Evolutionary conservation across 2,329 filamentous ascomycete genomes (phyloP).

Genomic region (Microdochium paspali): DNA sequence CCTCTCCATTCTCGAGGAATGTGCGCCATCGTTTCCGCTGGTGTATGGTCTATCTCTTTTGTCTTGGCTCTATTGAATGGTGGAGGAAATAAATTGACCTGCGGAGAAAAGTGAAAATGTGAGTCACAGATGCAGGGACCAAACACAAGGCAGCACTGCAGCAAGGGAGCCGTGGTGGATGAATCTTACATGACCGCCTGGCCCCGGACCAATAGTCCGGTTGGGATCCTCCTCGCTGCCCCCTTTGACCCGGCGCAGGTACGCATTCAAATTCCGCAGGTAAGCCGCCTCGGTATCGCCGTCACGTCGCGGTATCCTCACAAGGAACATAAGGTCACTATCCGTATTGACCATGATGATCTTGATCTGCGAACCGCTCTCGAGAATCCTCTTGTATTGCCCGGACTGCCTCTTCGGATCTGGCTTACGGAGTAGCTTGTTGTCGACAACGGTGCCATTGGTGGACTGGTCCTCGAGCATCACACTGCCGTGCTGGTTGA

Average conservation of each 20-base stretch:
- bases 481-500: constrained; percentile 75
- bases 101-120: constrained; percentile 6
- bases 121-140: neutral
- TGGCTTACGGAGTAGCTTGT: constrained; percentile 46
- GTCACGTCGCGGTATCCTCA: constrained; percentile 72
- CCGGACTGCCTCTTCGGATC: constrained; percentile 21
- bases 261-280: constrained; percentile 56
- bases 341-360: constrained; percentile 46
- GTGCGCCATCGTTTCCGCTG: constrained; percentile 22
- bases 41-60: constrained; percentile 5
- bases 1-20: constrained; percentile 68
- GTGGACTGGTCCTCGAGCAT: constrained; percentile 93
- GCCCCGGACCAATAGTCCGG: constrained; percentile 36
- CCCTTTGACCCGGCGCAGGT: constrained; percentile 37
- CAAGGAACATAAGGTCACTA: constrained; percentile 67
- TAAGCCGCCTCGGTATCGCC: constrained; percentile 57
- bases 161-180: neutral
- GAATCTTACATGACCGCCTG: constrained; percentile 34
- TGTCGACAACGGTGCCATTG: constrained; percentile 89
- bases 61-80: constrained; percentile 2
- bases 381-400: constrained; percentile 51
- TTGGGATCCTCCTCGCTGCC: constrained; percentile 21
- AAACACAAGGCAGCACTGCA: neutral
- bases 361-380: constrained; percentile 63
- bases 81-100: constrained; percentile 20